Evolutionary conservation across 2,329 filamentous ascomycete species (phyloP), one percentile per base, ranked within the genome.

Genomic region (Colletotrichum incanum): DNA sequence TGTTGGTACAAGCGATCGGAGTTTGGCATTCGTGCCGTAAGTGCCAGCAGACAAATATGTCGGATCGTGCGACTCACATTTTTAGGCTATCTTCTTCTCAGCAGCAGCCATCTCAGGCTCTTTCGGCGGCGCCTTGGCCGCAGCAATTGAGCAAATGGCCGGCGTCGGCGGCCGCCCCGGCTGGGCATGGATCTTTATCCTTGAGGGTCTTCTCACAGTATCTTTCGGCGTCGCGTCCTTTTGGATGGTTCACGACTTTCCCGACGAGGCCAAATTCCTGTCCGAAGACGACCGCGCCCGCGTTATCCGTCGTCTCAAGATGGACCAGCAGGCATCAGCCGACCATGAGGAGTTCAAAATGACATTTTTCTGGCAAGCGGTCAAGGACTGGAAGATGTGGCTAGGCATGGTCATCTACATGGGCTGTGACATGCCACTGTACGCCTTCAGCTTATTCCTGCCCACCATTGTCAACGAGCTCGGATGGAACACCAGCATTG

Each of bases 311-410:
- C 90, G 94, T 3, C 86, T 97, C 12, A 88, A 88, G 60, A 80
- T 84, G 5, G 94, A 97, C 79, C 86, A 93, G 75, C 94, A 97
- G 80, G 86, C 89, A 12, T 93, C 90, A n/a, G 93, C 93, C 1
- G 87, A 91, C 74, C 90, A 93, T 74, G 94, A 97, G 79, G 86
- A 91, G 14, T 96, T 95, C 83, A 90, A 92, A 75, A 90, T 90
- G 84, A 83, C 84, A 4, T 95, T 94, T 79, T 87, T 96, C 72
- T 94, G 90, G 88, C 88, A 89, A 16, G 91, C 91, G 8, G 76
- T 96, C 23, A 92, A 88, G 70, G 94, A 97, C 79, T 97, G 93
- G 92, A 97, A 97, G 85, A 97, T 93, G 26, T 96, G 91, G 82
- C 84, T 88, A 1, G 92, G 90, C 16, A 93, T 93, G 80, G 81